Percentiles rank a stretch among this genome's conserved stretches.
These are phyloP conservation scores for Botrytis galanthina DNA, from an alignment of 2,329 filamentous ascomycete species.

Conservation along the genomic window DNA sequence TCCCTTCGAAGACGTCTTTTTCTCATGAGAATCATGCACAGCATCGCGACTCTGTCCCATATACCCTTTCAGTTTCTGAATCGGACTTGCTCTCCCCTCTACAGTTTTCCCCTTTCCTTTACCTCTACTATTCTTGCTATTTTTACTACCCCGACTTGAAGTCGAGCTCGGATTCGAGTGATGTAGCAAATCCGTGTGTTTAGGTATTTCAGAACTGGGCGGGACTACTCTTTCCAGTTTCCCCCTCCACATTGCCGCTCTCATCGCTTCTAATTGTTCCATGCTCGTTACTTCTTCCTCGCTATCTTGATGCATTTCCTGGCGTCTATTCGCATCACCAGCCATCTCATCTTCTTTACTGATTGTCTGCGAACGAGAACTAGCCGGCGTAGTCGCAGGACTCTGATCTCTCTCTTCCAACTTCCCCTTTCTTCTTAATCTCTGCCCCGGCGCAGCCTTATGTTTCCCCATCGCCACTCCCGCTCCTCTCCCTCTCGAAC, in stretches of 20 bases:
- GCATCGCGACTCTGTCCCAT: not conserved
- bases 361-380: not conserved
- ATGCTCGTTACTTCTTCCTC: not conserved
- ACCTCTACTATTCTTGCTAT: not conserved
- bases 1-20: not conserved
- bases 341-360: not conserved
- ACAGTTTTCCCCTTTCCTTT: not conserved
- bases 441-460: constrained; percentile 8
- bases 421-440: not conserved
- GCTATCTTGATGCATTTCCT: not conserved
- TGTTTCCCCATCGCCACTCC: not conserved
- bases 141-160: not conserved
- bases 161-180: not conserved
- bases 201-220: not conserved
- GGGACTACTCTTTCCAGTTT: constrained; percentile 13
- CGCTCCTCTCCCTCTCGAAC: not conserved
- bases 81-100: not conserved
- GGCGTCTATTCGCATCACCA: too few relatives aligned
- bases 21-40: constrained; percentile 1
- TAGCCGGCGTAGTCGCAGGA: not conserved
- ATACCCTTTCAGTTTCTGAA: constrained; percentile 15
- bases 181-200: not conserved
- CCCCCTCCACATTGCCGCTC: constrained; percentile 2
- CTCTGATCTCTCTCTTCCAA: constrained; percentile 8
- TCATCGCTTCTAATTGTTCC: not conserved